Evolutionary conservation across 805 yeast genomes (phyloP), one percentile per base, ranked within the genome.

Genomic region (Yamadazyma phyllophila): DNA sequence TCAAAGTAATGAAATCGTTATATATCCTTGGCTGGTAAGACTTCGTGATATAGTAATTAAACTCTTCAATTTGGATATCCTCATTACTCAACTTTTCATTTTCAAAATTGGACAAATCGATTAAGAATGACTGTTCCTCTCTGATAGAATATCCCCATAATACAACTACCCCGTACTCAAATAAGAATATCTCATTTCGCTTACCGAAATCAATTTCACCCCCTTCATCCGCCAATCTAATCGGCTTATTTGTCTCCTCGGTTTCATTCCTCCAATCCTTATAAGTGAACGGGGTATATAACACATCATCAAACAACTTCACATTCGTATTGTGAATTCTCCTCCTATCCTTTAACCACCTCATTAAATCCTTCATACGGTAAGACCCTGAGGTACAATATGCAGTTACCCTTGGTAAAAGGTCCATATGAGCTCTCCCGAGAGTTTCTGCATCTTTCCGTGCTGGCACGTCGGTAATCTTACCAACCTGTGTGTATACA

Each of bases 141-240:
- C 81, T 77, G 44, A 81, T 76, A 1, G 89, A 80, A 59, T 88
- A 94, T 0, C 99, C 99, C 99, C 99, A 94, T 71, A 94, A 68
- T 1, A 94, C 96, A 27, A 89, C 82, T n/a, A 94, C 99, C 15
- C 99, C 99, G 64, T 94, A 94, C 58, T 91, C 97, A 69, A 94
- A 94, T 7, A 94, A 72, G 59, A 91, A 94, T 7, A 90, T 73
- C 60, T 91, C 98, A 8, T 83, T 83, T 48, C 80, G 76, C 56
- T 83, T 85, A 43, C 91, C 89, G 39, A 92, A 83, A 56, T 89
- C 92, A 42, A 92, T 88, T 54, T 90, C 96, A 27, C 97, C 97
- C 46, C 98, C 98, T 62, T 91, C 96, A 57, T 88, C 96, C 48
- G 89, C 96, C 32, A 92, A 66, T 50, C 95, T 66, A 7, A 86